Percentiles rank a stretch among this genome's conserved stretches.
These are phyloP conservation scores for Coccomyxa sp. DNA, from an alignment of 139 green algal species.

Conservation along the genomic window DNA sequence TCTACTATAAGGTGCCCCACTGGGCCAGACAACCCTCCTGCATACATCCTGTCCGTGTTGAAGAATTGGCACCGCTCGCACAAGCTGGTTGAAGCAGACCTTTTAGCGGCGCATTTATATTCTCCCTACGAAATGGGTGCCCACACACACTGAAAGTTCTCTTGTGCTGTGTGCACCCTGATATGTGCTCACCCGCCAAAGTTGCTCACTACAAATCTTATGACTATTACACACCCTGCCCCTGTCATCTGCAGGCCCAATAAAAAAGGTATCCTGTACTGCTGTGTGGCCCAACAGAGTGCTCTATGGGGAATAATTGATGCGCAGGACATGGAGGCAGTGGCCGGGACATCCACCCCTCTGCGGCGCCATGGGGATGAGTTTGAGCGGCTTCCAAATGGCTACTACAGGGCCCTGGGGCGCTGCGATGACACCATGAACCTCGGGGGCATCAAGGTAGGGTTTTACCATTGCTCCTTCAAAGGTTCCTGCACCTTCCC, in stretches of 20 bases:
- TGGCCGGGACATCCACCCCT: neutral
- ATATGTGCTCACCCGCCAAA: too few relatives aligned
- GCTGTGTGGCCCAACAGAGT: too few relatives aligned
- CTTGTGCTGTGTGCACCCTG: too few relatives aligned
- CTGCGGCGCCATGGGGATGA: slow-evolving; percentile 90
- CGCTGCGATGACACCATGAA: slow-evolving; percentile 97
- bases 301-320: too few relatives aligned
- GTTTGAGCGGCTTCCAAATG: slow-evolving; percentile 59
- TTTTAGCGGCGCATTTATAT: too few relatives aligned
- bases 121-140: too few relatives aligned
- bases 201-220: too few relatives aligned
- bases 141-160: too few relatives aligned
- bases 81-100: too few relatives aligned
- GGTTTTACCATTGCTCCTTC: slow-evolving; percentile 3
- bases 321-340: neutral
- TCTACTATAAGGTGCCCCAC: slow-evolving; percentile 66
- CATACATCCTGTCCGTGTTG: neutral
- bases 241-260: too few relatives aligned
- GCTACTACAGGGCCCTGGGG: slow-evolving; percentile 70
- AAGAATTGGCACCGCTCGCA: neutral
- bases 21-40: neutral
- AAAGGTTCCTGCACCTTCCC: neutral
- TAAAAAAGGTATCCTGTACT: too few relatives aligned
- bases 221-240: too few relatives aligned
- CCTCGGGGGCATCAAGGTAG: slow-evolving; percentile 85